A percentile compares a stretch with the other conserved stretches of the same genome.
Evolutionary conservation across 2,329 filamentous ascomycete species (phyloP).

Genomic region (Chaetomium strumarium): DNA sequence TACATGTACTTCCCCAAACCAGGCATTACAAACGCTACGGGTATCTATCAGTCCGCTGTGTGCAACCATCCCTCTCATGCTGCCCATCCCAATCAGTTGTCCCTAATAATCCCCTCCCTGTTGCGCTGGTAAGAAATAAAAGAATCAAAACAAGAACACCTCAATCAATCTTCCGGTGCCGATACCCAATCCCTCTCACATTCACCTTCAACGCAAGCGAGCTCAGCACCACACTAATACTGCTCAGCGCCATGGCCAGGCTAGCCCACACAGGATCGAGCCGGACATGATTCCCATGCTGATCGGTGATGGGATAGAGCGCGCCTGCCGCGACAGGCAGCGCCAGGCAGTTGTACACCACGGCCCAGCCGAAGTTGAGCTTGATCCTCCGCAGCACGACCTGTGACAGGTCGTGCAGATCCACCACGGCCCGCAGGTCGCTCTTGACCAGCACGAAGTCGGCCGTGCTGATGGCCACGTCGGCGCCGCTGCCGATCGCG

Average conservation of each 20-base stretch:
- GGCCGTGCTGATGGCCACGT: constrained; percentile 75
- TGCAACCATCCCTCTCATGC: too few species aligned
- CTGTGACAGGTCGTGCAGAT: constrained; percentile 64
- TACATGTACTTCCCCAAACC: too few species aligned
- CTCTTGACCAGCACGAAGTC: constrained; percentile 72
- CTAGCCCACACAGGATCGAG: constrained; percentile 81
- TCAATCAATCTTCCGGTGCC: constrained; percentile 28
- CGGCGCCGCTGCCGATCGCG: constrained; percentile 75
- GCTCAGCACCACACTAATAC: constrained; percentile 80
- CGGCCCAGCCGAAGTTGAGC: constrained; percentile 81
- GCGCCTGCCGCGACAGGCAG: constrained; percentile 78
- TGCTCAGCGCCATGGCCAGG: constrained; percentile 88
- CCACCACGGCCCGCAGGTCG: constrained; percentile 62
- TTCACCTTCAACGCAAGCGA: constrained; percentile 60
- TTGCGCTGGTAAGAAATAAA: too few species aligned
- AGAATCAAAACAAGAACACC: too few species aligned
- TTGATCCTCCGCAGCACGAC: constrained; percentile 72
- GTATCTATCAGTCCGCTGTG: too few species aligned
- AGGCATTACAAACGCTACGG: too few species aligned
- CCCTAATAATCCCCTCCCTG: too few species aligned
- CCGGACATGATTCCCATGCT: constrained; percentile 49
- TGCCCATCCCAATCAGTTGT: too few species aligned
- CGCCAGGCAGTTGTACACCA: constrained; percentile 72
- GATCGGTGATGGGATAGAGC: constrained; percentile 54
- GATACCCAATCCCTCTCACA: constrained; percentile 29